Evolutionary conservation across 23 red algal genomes (phyloP).

Genomic region (Gracilariopsis chorda): DNA sequence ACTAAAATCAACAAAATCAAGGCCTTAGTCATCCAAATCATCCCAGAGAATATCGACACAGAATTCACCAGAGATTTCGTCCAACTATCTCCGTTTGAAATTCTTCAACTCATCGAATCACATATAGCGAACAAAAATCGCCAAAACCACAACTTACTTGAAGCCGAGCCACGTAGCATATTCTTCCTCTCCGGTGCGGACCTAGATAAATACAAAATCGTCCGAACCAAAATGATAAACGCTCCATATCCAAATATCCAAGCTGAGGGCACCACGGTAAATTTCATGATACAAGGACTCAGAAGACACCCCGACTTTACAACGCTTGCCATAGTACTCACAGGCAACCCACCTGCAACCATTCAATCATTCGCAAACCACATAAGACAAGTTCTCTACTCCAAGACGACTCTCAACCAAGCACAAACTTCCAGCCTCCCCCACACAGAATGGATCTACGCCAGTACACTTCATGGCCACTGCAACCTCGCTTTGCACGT

Average conservation of each 20-base stretch:
- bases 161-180: neutral
- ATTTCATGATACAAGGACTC: neutral
- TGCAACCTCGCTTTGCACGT: too few relatives aligned
- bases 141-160: neutral
- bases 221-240: neutral
- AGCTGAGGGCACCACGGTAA: neutral
- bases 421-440: too few relatives aligned
- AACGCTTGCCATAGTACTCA: neutral
- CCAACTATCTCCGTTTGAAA: neutral
- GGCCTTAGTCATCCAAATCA: neutral
- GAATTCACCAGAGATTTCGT: neutral
- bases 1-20: neutral
- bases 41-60: neutral
- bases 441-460: too few relatives aligned
- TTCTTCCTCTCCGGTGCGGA: neutral
- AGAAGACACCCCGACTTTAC: neutral
- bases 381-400: neutral
- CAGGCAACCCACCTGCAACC: neutral
- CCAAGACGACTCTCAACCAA: too few relatives aligned
- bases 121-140: neutral
- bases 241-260: neutral
- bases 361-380: neutral
- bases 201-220: neutral
- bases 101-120: neutral
- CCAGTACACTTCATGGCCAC: too few relatives aligned